Conservation (phyloP, 108 stramenopile species). For the Asterionellopsis glacialis region DNA sequence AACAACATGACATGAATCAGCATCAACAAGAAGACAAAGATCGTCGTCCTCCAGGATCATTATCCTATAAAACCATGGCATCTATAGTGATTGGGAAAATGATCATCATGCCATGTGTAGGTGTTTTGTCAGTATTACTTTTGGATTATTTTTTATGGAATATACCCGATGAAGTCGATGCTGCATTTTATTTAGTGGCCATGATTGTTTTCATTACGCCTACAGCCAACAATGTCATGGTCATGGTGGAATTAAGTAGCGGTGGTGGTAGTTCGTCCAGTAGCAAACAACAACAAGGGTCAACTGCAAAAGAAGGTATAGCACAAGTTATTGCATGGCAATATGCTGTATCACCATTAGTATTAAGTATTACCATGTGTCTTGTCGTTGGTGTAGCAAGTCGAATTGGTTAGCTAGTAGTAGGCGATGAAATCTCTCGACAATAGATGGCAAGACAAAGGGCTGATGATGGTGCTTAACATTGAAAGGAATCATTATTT, state of each 20-base stretch:
- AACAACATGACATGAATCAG: constrained; percentile 11
- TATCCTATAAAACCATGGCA: constrained; percentile 37
- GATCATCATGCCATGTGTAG: constrained; percentile 49
- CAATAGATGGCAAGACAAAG: no score
- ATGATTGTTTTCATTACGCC: constrained; percentile 67
- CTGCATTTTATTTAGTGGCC: constrained; percentile 43
- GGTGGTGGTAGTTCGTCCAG: no score
- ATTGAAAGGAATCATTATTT: no score
- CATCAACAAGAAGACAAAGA: constrained; percentile 4
- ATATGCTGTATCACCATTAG: constrained; percentile 37
- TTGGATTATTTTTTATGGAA: constrained; percentile 26
- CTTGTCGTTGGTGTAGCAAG: constrained; percentile 3
- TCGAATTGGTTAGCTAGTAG: no score
- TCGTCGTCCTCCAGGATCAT: no score
- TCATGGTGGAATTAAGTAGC: constrained; percentile 65
- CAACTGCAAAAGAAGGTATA: constrained; percentile 41
- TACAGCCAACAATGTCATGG: constrained; percentile 67
- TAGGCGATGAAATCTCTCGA: no score
- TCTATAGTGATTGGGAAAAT: constrained; percentile 47
- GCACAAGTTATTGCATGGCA: constrained; percentile 49
- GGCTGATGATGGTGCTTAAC: no score
- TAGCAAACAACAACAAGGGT: no score
- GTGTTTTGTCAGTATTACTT: constrained; percentile 31
- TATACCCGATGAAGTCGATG: constrained; percentile 48
- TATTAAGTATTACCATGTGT: constrained; percentile 22